Conservation (phyloP, 202 grass and related monocot genomes). For the Musa balbisiana region DNA sequence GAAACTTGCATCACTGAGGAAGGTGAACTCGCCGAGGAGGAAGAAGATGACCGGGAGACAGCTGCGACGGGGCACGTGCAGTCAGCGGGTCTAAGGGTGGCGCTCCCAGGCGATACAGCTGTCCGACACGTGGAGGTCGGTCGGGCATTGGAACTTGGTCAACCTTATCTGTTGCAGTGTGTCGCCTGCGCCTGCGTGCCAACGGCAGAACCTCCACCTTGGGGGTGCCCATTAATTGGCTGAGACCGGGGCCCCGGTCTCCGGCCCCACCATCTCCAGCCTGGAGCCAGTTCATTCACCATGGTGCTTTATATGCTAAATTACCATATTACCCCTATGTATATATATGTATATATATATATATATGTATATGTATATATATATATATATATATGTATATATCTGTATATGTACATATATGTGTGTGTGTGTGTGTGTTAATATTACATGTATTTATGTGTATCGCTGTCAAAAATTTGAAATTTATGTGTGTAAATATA, state of each 20-base stretch:
- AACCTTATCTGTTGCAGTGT: slow-evolving; percentile 22
- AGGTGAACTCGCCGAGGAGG: not conserved
- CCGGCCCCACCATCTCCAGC: not conserved
- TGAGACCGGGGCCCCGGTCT: not conserved
- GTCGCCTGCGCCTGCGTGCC: not conserved
- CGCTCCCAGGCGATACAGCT: slow-evolving; percentile 34
- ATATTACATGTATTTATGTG: too few species aligned
- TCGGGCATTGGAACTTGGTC: slow-evolving; percentile 29
- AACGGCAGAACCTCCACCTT: not conserved
- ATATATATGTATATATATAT: too few species aligned
- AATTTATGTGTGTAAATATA: too few species aligned
- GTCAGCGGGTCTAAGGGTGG: slow-evolving; percentile 45
- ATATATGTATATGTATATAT: too few species aligned
- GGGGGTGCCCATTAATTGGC: not conserved
- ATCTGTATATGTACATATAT: too few species aligned
- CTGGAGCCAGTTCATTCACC: not conserved
- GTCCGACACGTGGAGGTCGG: slow-evolving; percentile 58
- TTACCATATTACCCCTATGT: too few species aligned
- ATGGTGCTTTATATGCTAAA: too few species aligned
- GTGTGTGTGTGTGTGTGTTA: too few species aligned
- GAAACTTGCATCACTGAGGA: not conserved
- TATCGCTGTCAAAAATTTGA: too few species aligned
- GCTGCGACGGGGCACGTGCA: slow-evolving; percentile 27
- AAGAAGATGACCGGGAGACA: not conserved
- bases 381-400: too few species aligned